phyloP scores from a whole-genome alignment of 495 filamentous ascomycete species.

The Aspergillus egyptiacus region DNA sequence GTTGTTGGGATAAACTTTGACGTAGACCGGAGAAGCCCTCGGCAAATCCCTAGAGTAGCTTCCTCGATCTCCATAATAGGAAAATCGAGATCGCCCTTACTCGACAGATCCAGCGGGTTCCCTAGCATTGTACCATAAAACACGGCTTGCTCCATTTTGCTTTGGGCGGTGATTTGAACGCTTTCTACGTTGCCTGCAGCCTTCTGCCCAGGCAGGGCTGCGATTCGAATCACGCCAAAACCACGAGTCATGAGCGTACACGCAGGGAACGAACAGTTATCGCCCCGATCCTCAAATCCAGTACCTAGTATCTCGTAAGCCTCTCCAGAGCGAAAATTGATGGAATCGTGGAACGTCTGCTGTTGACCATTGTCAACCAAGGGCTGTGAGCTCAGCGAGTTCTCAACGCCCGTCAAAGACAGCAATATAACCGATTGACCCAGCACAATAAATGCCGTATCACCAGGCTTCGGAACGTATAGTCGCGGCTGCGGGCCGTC shows the following conservation, averaged over 20 bases:
- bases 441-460: conserved; percentile 79
- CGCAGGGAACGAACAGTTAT: conserved; percentile 49
- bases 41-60: conserved; percentile 72
- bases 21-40: conserved; percentile 72
- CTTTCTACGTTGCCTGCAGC: conserved; percentile 26
- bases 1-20: conserved; percentile 64
- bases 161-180: conserved; percentile 62
- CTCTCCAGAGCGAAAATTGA: conserved; percentile 68
- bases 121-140: conserved; percentile 77
- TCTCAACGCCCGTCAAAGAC: conserved; percentile 55
- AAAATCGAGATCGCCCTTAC: conserved; percentile 57
- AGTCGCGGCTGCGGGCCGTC: conserved; percentile 55
- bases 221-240: conserved; percentile 73
- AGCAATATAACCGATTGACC: conserved; percentile 68
- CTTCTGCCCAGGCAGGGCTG: conserved; percentile 29
- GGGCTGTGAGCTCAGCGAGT: conserved; percentile 64
- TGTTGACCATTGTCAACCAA: conserved; percentile 50
- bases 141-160: conserved; percentile 88
- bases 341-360: conserved; percentile 73
- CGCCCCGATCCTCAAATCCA: conserved; percentile 33
- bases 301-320: conserved; percentile 42
- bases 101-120: conserved; percentile 74
- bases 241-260: conserved; percentile 70
- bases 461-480: conserved; percentile 67
- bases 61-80: conserved; percentile 61